Evolutionary conservation across 2,329 filamentous ascomycete genomes (phyloP).

Genomic region (Cladorrhinum sp.): DNA sequence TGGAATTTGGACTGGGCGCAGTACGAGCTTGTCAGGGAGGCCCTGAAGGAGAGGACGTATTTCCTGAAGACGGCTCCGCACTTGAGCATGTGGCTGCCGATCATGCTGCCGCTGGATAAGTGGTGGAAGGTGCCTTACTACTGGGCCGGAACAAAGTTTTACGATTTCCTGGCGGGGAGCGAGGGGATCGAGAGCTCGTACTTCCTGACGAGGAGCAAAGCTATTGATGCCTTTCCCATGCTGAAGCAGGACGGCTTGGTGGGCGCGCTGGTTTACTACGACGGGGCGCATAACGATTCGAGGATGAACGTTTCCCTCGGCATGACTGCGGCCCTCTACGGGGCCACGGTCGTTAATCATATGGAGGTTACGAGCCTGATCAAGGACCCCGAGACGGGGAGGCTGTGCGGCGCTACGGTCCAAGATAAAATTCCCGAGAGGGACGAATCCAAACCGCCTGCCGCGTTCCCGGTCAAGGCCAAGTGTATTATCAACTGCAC

Average conservation of each 20-base stretch:
- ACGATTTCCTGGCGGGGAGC: conserved; percentile 76
- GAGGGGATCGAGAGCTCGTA: conserved; percentile 83
- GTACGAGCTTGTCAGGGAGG: conserved; percentile 77
- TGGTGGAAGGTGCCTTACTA: conserved; percentile 82
- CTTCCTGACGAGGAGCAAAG: conserved; percentile 73
- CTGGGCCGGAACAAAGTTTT: conserved; percentile 69
- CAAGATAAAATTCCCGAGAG: conserved; percentile 59
- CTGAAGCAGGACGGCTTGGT: conserved; percentile 69
- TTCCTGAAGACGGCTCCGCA: conserved; percentile 82
- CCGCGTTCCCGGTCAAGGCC: conserved; percentile 68
- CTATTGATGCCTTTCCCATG: conserved; percentile 75
- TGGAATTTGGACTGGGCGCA: conserved; percentile 83
- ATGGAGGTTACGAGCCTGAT: conserved; percentile 72
- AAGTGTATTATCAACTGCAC: conserved; percentile 83
- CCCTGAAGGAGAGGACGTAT: conserved; percentile 76
- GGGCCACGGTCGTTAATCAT: conserved; percentile 77
- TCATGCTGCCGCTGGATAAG: conserved; percentile 76
- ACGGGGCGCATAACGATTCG: conserved; percentile 83
- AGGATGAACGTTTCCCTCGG: conserved; percentile 83
- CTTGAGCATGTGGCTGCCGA: conserved; percentile 75
- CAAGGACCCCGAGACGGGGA: conserved; percentile 65
- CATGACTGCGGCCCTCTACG: conserved; percentile 76
- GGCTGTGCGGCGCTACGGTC: conserved; percentile 65
- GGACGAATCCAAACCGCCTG: conserved; percentile 50
- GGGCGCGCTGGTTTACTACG: conserved; percentile 80